A percentile compares a stretch with the other conserved stretches of the same genome.
These are phyloP conservation scores for Craspedostauros australis DNA, from an alignment of 108 stramenopile species.

Conservation along the genomic window DNA sequence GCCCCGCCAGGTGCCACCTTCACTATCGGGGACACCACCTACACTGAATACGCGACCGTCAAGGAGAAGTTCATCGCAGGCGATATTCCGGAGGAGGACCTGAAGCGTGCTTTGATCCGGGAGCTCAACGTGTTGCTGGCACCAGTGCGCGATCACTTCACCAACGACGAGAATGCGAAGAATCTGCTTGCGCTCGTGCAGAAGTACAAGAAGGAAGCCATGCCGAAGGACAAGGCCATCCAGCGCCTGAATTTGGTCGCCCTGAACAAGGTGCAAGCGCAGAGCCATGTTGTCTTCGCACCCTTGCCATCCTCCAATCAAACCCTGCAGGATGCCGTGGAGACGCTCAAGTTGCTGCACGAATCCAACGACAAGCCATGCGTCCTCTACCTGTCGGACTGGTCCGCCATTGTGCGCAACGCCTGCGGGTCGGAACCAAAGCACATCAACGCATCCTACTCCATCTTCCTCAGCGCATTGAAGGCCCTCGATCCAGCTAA, in stretches of 20 bases:
- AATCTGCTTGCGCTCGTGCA: slow-evolving; percentile 84
- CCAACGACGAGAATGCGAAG: slow-evolving; percentile 76
- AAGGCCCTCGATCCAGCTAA: slow-evolving; percentile 48
- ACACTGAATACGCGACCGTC: slow-evolving; percentile 71
- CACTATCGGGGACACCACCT: slow-evolving; percentile 48
- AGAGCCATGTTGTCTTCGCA: slow-evolving; percentile 77
- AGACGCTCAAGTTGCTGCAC: slow-evolving; percentile 35
- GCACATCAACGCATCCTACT: slow-evolving; percentile 70
- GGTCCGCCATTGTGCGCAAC: slow-evolving; percentile 78
- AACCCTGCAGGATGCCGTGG: slow-evolving; percentile 69
- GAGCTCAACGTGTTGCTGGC: slow-evolving; percentile 87
- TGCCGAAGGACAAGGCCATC: slow-evolving; percentile 33
- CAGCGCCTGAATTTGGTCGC: slow-evolving; percentile 64
- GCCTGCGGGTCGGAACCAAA: slow-evolving; percentile 78
- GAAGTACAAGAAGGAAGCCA: slow-evolving; percentile 72
- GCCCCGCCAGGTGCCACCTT: slow-evolving; percentile 73
- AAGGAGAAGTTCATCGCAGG: slow-evolving; percentile 78
- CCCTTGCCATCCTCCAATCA: slow-evolving; percentile 66
- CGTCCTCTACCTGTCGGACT: slow-evolving; percentile 78
- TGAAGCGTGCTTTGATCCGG: slow-evolving; percentile 77
- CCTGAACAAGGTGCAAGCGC: slow-evolving; percentile 45
- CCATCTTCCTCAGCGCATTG: slow-evolving; percentile 53
- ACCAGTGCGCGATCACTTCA: slow-evolving; percentile 96
- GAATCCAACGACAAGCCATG: slow-evolving; percentile 26
- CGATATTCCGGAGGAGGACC: slow-evolving; percentile 57